phyloP scores from a whole-genome alignment of 805 yeast species.

The Yarrowia deformans region DNA sequence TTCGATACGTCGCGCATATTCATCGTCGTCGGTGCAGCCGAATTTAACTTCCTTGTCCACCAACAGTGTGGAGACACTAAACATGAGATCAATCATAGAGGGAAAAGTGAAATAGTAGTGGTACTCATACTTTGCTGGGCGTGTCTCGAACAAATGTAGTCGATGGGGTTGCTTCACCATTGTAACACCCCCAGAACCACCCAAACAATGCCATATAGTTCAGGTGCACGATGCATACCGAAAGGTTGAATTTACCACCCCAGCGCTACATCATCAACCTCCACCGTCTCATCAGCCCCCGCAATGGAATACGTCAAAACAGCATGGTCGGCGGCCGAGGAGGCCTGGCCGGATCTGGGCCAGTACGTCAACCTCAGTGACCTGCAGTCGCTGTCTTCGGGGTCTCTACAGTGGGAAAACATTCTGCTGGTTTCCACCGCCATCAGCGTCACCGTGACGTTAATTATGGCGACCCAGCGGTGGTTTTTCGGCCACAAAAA shows the following conservation, averaged over 20 bases:
- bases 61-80: no score
- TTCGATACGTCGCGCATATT: no score
- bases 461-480: constrained; percentile 32
- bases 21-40: no score
- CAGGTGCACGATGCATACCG: background rate
- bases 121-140: no score
- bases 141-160: no score
- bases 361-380: constrained; percentile 25
- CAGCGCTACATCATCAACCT: constrained; percentile 15
- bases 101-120: no score
- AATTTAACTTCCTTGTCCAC: no score
- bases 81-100: no score
- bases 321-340: constrained; percentile 37
- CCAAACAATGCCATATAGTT: background rate
- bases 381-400: constrained; percentile 36
- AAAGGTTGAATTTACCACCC: constrained; percentile 13
- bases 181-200: background rate
- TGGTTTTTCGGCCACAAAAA: constrained; percentile 36
- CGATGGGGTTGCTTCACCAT: no score
- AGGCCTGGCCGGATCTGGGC: constrained; percentile 29
- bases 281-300: constrained; percentile 1
- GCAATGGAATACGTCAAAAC: constrained; percentile 36
- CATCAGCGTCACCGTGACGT: constrained; percentile 37
- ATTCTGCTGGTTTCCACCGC: constrained; percentile 37
- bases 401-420: constrained; percentile 36